Conservation (phyloP, 495 filamentous ascomycete genomes). For the Cercophora sp. region DNA sequence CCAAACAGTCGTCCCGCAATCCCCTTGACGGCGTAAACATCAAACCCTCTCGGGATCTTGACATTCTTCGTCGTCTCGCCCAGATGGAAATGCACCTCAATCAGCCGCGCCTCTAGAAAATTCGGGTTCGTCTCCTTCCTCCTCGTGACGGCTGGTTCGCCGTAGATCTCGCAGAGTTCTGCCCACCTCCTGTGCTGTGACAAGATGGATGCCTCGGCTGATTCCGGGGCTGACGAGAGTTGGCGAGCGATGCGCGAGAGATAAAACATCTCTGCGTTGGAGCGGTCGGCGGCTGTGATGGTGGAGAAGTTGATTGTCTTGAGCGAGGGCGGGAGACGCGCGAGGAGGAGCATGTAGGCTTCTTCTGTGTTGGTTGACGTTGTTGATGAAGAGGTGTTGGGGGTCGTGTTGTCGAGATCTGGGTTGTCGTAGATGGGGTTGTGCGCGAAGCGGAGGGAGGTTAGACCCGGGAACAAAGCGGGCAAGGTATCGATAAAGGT, state of each 20-base stretch:
- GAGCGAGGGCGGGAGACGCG: constrained; percentile 61
- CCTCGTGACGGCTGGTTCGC: constrained; percentile 56
- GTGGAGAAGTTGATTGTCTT: constrained; percentile 72
- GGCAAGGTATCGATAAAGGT: constrained; percentile 63
- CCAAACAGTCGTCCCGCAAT: constrained; percentile 68
- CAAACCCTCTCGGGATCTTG: constrained; percentile 65
- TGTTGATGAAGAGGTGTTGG: constrained; percentile 30
- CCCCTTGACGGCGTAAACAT: constrained; percentile 77
- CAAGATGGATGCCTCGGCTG: constrained; percentile 50
- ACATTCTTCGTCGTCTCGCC: constrained; percentile 15
- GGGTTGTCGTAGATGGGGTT: constrained; percentile 74
- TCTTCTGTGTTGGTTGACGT: constrained; percentile 41
- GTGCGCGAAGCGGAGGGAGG: constrained; percentile 68
- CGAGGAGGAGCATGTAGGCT: constrained; percentile 82
- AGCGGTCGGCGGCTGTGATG: constrained; percentile 67
- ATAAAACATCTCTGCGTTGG: constrained; percentile 90
- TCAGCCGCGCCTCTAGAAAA: constrained; percentile 68
- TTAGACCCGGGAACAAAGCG: constrained; percentile 63
- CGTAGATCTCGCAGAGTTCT: constrained; percentile 70
- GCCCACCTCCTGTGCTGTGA: constrained; percentile 63
- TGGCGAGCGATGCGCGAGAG: constrained; percentile 73
- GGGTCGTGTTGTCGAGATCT: constrained; percentile 31
- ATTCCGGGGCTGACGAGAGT: constrained; percentile 56
- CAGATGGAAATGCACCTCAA: constrained; percentile 58
- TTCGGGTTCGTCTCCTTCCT: constrained; percentile 54